Conservation (phyloP, 306 rosid species). For the Sindora glabra region DNA sequence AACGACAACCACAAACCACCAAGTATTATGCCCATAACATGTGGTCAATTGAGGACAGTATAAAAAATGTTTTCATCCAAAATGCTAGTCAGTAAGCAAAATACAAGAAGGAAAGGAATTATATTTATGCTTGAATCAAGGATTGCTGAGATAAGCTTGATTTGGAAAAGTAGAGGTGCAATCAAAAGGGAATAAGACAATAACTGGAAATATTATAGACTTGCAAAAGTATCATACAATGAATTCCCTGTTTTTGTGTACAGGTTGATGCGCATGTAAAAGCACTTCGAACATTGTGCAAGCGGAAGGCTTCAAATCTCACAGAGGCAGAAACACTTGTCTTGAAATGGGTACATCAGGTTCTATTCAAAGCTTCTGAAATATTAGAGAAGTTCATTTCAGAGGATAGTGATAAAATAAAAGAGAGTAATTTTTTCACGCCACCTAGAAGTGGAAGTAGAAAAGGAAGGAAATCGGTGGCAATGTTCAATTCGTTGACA, state of each 20-base stretch:
- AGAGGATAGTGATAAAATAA: constrained; percentile 22
- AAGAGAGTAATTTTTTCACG: constrained; percentile 38
- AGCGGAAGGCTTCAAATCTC: constrained; percentile 52
- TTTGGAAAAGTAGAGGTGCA: neutral
- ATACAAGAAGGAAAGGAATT: no score
- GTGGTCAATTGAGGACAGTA: no score
- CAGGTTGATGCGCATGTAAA: constrained; percentile 92
- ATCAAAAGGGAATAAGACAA: neutral
- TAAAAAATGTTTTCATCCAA: no score
- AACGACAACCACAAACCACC: no score
- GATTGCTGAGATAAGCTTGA: neutral
- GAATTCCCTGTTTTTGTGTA: constrained; percentile 16
- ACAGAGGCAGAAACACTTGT: constrained; percentile 50
- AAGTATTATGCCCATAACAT: no score
- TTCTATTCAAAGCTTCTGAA: constrained; percentile 43
- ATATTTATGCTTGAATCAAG: neutral
- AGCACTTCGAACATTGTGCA: constrained; percentile 76
- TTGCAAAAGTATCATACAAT: neutral
- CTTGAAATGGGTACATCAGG: constrained; percentile 53
- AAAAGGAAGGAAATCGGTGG: constrained; percentile 40
- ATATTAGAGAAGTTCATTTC: constrained; percentile 63
- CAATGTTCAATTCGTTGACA: constrained; percentile 42
- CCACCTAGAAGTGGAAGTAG: constrained; percentile 54
- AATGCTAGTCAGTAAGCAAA: no score
- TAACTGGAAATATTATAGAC: neutral